Base-by-base conservation (phyloP, 2,329 filamentous ascomycete genomes). In the Ceratocystis alfenasii region DNA sequence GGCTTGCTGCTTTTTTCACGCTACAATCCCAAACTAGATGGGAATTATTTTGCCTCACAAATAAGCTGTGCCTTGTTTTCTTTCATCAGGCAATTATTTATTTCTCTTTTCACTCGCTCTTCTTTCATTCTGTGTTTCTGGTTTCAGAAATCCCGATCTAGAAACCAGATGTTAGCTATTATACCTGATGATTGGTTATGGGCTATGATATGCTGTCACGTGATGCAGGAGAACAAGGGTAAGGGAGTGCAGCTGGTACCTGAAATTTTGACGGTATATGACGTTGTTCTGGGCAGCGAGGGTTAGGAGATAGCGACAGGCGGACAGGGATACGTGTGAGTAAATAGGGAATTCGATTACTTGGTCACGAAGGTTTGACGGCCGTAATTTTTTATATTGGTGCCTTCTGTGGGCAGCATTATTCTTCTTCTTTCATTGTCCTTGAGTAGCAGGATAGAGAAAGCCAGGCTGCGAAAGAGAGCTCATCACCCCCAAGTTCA, bases 201-300 rank as follows among this genome's bases (percentile, higher is more conserved):
- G 33, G 36, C 36, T 8, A 59, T 3, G 15, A 6, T 33, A 2
- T 17, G 3, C 6, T 5, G 2, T 59, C 55, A 59, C 55, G 55
- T 59, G 55, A 59, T 5, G 15, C 17, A 6, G 28, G 15, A 33
- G 1, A 10, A 20, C 7, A 20, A 33, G 55, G 25, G 55, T 59
- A 59, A 59, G 55, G 33, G 25, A 28, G 28, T 59, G 55, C 55
- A 59, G 55, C 55, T 59, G 55, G 55, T 59, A 36, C 55, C 55
- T 59, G 55, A 36, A 22, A 10, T 28, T 59, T 30, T n/a, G 28
- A 33, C 55, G 7, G 55, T 30, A n/a, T 36, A 59, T 59, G 55
- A 59, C 55, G 55, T 59, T 59, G n/a, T 59, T n/a, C 8, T 50
- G 6, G 46, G 22, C 17, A 25, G 30, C 25, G 4, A n/a, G 25